Percentiles rank a stretch among this genome's conserved stretches.
These are phyloP conservation scores for Hydnomerulius pinastri DNA, from an alignment of 768 basidiomycete species.

Conservation along the genomic window DNA sequence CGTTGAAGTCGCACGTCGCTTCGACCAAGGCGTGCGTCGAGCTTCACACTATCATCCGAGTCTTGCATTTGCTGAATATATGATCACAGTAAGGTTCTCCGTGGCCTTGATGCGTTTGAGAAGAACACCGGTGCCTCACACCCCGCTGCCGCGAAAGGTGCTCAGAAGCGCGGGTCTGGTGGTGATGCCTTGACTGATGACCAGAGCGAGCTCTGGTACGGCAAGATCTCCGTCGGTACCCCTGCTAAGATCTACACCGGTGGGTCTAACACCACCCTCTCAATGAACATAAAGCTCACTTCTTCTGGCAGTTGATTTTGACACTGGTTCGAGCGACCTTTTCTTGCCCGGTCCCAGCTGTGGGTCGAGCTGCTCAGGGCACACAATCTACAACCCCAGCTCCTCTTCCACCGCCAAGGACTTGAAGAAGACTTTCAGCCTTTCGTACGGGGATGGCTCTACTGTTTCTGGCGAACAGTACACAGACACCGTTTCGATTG, in stretches of 20 bases:
- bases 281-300: neutral
- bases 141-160: neutral
- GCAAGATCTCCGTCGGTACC: neutral
- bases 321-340: constrained; percentile 27
- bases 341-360: constrained; percentile 29
- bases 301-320: neutral
- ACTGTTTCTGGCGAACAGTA: constrained; percentile 9
- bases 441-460: neutral
- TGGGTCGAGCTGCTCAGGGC: constrained; percentile 24
- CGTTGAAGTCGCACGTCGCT: neutral
- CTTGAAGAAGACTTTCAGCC: neutral
- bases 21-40: neutral
- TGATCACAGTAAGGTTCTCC: neutral
- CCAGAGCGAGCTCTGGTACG: neutral
- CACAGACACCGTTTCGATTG: constrained; percentile 12
- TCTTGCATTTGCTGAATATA: neutral
- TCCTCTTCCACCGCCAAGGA: constrained; percentile 10
- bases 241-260: neutral
- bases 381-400: constrained; percentile 33
- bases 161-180: neutral
- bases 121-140: neutral
- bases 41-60: too few relatives aligned
- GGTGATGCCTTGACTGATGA: neutral
- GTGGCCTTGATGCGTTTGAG: neutral
- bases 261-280: neutral